Evolutionary conservation across 495 filamentous ascomycete species (phyloP).

Genomic region (Talaromyces trachyspermus): DNA sequence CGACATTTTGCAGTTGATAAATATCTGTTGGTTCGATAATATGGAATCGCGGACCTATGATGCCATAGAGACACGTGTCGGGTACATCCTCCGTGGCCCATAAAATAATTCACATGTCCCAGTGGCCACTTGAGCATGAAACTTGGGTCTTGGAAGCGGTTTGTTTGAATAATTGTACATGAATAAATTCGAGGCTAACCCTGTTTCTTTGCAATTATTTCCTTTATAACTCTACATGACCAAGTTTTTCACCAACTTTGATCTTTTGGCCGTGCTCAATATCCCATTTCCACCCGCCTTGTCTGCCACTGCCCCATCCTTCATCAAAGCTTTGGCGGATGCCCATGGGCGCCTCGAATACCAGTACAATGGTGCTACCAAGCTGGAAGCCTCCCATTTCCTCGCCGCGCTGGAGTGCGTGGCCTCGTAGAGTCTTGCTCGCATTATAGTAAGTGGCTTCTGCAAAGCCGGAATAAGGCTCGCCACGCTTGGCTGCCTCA

Average conservation of each 20-base stretch:
- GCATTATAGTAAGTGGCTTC: constrained; percentile 85
- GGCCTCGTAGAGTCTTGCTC: constrained; percentile 68
- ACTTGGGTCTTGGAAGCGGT: too few relatives aligned
- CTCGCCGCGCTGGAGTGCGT: constrained; percentile 77
- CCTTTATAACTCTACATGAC: constrained; percentile 46
- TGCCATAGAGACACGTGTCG: background rate
- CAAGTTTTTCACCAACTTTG: constrained; percentile 81
- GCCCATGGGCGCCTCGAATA: constrained; percentile 87
- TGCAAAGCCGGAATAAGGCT: constrained; percentile 75
- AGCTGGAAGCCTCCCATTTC: constrained; percentile 99
- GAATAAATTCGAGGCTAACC: background rate
- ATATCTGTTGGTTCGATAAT: background rate
- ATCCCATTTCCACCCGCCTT: constrained; percentile 72
- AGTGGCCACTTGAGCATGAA: too few relatives aligned
- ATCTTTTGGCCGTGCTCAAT: constrained; percentile 81
- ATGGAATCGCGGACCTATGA: background rate
- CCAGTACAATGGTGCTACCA: constrained; percentile 89
- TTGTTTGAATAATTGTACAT: background rate
- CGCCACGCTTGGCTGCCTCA: constrained; percentile 63
- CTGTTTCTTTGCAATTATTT: too few relatives aligned
- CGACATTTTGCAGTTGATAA: too few relatives aligned
- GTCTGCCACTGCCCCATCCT: constrained; percentile 49
- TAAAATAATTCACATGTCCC: background rate
- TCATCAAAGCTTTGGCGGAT: constrained; percentile 56
- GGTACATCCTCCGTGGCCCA: background rate